Percentiles rank a stretch among this genome's conserved stretches.
These are phyloP conservation scores for Fusarium siculi DNA, from an alignment of 2,329 filamentous ascomycete species.

Conservation along the genomic window DNA sequence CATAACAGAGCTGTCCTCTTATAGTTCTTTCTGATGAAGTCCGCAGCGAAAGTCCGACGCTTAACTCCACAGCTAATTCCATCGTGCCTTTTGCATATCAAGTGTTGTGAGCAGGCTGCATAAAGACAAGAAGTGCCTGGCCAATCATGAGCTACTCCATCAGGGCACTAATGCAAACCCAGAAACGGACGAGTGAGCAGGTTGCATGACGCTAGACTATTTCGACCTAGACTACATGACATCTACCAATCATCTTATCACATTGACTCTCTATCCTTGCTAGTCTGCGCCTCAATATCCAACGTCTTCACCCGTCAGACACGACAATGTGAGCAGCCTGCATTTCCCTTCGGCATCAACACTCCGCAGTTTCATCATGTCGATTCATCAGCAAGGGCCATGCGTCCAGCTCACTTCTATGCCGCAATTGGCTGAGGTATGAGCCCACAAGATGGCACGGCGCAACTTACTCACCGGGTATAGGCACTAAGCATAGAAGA, in stretches of 20 bases:
- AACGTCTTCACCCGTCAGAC: not conserved
- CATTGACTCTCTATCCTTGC: not conserved
- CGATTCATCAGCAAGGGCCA: not conserved
- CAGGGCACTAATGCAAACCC: not conserved
- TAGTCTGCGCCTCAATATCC: conserved; percentile 12
- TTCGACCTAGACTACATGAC: not conserved
- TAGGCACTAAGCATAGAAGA: conserved; percentile 54
- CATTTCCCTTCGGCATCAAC: conserved; percentile 9
- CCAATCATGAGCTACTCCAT: not conserved
- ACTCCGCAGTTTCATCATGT: not conserved
- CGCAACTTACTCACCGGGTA: conserved; percentile 9
- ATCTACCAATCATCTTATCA: not conserved
- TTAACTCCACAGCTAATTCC: not conserved
- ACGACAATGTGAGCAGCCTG: conserved; percentile 43
- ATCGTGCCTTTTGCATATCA: not conserved
- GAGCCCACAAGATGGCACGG: not conserved
- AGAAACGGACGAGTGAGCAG: conserved; percentile 15
- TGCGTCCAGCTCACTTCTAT: conserved; percentile 14
- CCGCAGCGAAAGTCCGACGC: not conserved
- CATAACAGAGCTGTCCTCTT: not conserved
- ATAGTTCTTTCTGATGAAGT: not conserved
- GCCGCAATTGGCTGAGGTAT: conserved; percentile 20
- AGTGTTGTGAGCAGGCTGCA: conserved; percentile 15
- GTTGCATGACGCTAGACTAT: conserved; percentile 18
- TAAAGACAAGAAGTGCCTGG: not conserved